These are phyloP conservation scores for Hyphodiscus sp. DNA, from an alignment of 2,329 filamentous ascomycete genomes.

Conservation along the genomic window DNA sequence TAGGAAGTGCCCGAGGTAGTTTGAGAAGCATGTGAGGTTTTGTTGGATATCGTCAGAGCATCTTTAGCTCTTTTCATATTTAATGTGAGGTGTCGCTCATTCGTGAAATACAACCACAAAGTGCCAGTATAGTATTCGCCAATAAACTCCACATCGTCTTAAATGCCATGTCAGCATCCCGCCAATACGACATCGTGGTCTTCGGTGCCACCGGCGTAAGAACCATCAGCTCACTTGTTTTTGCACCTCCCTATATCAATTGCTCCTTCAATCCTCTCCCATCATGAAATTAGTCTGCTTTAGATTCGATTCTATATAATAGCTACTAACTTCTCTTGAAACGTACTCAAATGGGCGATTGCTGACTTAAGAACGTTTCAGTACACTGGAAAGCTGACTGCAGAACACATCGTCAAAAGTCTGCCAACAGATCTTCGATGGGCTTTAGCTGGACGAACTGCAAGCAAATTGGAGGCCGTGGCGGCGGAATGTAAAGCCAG, in stretches of 20 bases:
- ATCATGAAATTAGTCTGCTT: no score
- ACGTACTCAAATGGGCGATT: no score
- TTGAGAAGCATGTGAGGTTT: neutral
- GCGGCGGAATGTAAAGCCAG: conserved; percentile 58
- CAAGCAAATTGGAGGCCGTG: conserved; percentile 64
- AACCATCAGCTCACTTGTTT: no score
- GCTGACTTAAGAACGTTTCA: no score
- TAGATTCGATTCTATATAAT: no score
- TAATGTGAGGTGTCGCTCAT: neutral
- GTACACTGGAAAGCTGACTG: conserved; percentile 74
- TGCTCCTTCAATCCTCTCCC: no score
- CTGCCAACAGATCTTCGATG: conserved; percentile 75
- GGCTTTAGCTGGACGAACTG: conserved; percentile 82
- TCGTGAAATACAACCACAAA: neutral
- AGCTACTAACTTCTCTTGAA: no score
- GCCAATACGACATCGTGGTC: conserved; percentile 57
- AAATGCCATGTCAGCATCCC: conserved; percentile 15
- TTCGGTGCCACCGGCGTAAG: conserved; percentile 58
- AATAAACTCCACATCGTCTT: neutral
- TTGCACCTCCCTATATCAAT: no score
- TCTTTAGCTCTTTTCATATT: neutral
- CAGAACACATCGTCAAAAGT: conserved; percentile 65
- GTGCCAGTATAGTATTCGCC: no score
- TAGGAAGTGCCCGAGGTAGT: neutral
- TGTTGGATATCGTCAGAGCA: neutral